These are phyloP conservation scores for Dendrobium catenatum DNA, from an alignment of 106 monocot species.

Conservation along the genomic window DNA sequence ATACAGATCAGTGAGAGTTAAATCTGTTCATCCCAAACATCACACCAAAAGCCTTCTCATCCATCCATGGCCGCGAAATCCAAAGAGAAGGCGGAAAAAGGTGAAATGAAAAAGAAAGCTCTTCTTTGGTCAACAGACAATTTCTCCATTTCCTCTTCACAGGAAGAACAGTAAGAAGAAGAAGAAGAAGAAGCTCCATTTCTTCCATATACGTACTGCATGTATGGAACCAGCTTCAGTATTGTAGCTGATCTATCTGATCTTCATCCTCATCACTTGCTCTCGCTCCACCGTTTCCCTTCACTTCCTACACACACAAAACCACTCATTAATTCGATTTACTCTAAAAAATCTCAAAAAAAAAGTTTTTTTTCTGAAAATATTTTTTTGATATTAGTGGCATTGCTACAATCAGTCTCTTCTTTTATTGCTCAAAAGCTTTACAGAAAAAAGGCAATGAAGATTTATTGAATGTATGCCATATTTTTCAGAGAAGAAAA, in stretches of 20 bases:
- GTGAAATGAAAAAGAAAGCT: too few species aligned
- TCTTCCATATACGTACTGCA: not conserved
- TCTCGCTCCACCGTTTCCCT: not conserved
- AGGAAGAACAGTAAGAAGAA: not conserved
- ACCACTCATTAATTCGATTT: not conserved
- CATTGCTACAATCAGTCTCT: too few species aligned
- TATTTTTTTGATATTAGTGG: too few species aligned
- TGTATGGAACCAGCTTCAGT: constrained; percentile 1
- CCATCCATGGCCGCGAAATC: not conserved
- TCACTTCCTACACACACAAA: constrained; percentile 3
- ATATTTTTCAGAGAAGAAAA: too few species aligned
- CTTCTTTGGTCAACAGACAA: not conserved
- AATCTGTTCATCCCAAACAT: not conserved
- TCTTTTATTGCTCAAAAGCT: too few species aligned
- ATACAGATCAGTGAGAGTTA: not conserved
- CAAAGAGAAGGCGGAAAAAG: not conserved
- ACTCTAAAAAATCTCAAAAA: too few species aligned
- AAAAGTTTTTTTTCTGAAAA: too few species aligned
- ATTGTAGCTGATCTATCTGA: not conserved
- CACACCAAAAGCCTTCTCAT: not conserved
- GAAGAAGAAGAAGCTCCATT: not conserved
- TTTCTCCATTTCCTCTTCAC: not conserved
- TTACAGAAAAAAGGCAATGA: too few species aligned
- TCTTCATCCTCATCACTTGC: not conserved
- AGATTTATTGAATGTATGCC: too few species aligned